A percentile compares a stretch with the other conserved stretches of the same genome.
Evolutionary conservation across 2,329 filamentous ascomycete species (phyloP).

Genomic region (Fusarium temperatum): DNA sequence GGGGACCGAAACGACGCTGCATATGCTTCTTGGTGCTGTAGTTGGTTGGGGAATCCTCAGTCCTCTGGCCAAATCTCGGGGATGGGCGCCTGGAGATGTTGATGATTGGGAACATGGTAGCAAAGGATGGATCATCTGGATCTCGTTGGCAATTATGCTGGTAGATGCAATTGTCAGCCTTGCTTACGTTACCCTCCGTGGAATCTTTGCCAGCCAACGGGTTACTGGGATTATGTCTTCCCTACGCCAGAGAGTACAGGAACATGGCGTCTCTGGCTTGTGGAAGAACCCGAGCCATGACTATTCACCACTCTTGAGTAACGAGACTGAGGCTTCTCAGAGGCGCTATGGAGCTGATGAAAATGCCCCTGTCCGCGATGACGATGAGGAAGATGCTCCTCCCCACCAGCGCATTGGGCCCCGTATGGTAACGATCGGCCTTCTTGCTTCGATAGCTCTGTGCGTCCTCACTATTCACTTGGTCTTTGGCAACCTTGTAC

Average conservation of each 20-base stretch:
- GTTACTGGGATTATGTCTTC: neutral
- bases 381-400: constrained; percentile 79
- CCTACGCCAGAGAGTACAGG: constrained; percentile 22
- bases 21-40: constrained; percentile 92
- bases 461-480: constrained; percentile 84
- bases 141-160: constrained; percentile 95
- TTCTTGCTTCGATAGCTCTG: constrained; percentile 78
- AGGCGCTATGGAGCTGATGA: constrained; percentile 13
- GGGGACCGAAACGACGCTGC: constrained; percentile 92
- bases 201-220: constrained; percentile 52
- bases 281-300: constrained; percentile 30
- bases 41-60: constrained; percentile 92
- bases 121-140: constrained; percentile 99
- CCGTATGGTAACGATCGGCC: constrained; percentile 75
- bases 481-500: constrained; percentile 84
- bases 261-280: constrained; percentile 32
- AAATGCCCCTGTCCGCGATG: constrained; percentile 45
- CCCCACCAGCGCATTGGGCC: constrained; percentile 81
- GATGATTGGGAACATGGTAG: constrained; percentile 91
- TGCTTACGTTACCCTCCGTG: constrained; percentile 76
- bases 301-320: constrained; percentile 38
- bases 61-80: constrained; percentile 82
- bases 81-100: constrained; percentile 90
- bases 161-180: constrained; percentile 91
- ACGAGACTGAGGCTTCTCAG: constrained; percentile 5